These are phyloP conservation scores for Rhodomyrtus psidioides DNA, from an alignment of 441 rosid species.

Conservation along the genomic window DNA sequence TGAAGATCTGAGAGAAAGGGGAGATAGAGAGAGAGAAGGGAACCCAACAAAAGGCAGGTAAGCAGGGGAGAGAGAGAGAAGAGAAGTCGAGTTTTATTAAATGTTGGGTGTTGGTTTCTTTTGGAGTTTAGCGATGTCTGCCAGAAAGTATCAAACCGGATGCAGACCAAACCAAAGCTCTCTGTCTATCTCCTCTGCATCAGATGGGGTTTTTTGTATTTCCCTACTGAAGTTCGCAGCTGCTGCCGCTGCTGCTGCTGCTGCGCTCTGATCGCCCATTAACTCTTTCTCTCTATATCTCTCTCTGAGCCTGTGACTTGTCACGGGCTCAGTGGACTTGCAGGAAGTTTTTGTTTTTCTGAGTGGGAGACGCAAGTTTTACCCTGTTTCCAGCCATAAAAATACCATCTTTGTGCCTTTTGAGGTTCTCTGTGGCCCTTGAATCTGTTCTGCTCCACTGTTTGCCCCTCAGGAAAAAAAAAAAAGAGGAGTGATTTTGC, in stretches of 20 bases:
- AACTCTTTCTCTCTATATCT: not conserved
- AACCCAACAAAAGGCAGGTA: not conserved
- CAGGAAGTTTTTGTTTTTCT: not conserved
- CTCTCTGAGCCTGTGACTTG: not conserved
- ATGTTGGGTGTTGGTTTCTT: not conserved
- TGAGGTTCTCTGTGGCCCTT: not conserved
- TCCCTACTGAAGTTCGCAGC: not conserved
- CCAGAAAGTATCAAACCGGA: not conserved
- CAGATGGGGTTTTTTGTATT: not conserved
- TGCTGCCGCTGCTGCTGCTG: not conserved
- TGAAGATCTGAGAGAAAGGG: not conserved
- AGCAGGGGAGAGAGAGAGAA: not conserved
- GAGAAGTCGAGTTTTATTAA: not conserved
- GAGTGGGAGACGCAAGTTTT: not conserved
- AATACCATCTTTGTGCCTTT: not conserved
- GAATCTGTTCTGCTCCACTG: not conserved
- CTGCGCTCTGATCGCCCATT: not conserved
- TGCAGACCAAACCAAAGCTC: not conserved
- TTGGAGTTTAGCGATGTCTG: not conserved
- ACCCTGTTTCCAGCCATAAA: not conserved
- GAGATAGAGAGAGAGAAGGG: not conserved
- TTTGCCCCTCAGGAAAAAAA: no score
- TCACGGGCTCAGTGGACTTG: not conserved
- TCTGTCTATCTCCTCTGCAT: not conserved
- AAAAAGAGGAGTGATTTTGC: no score